Percentiles rank a stretch among this genome's conserved stretches.
phyloP scores from a whole-genome alignment of 2,329 filamentous ascomycete species.

The Neoscytalidium dimidiatum region DNA sequence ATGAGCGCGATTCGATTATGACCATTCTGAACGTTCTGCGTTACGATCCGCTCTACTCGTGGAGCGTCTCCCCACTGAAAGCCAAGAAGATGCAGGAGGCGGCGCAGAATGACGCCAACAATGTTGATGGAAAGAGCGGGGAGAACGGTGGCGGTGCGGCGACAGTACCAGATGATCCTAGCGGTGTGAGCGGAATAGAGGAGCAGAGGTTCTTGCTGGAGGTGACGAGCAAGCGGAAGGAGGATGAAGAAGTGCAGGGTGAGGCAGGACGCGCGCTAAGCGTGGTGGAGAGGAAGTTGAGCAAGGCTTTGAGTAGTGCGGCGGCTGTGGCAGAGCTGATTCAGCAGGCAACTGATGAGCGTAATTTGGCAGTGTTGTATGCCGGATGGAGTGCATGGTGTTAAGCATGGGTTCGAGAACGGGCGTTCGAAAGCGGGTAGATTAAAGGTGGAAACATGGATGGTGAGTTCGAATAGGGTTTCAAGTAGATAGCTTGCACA shows the following conservation, averaged over 20 bases:
- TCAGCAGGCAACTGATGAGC: slow-evolving; percentile 90
- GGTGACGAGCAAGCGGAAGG: slow-evolving; percentile 37
- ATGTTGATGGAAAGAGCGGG: not conserved
- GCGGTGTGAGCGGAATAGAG: slow-evolving; percentile 30
- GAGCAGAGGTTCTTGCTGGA: slow-evolving; percentile 22
- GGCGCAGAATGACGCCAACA: slow-evolving; percentile 48
- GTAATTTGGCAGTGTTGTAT: slow-evolving; percentile 84
- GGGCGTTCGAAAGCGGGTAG: too few relatives aligned
- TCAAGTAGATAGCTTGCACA: too few relatives aligned
- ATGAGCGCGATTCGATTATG: slow-evolving; percentile 97
- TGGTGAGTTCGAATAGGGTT: too few relatives aligned
- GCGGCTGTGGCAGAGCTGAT: slow-evolving; percentile 97
- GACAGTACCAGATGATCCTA: slow-evolving; percentile 28
- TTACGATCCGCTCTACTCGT: slow-evolving; percentile 96
- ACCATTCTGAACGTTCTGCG: slow-evolving; percentile 95
- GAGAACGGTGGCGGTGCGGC: slow-evolving; percentile 31
- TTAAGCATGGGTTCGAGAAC: not conserved
- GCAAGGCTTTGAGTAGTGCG: slow-evolving; percentile 88
- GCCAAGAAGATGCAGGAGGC: slow-evolving; percentile 69
- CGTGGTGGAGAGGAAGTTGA: slow-evolving; percentile 93
- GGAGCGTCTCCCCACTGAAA: slow-evolving; percentile 77
- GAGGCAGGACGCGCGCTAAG: slow-evolving; percentile 92
- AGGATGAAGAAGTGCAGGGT: slow-evolving; percentile 57
- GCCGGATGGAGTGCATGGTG: slow-evolving; percentile 28
- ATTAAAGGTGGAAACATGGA: not conserved